Conservation (phyloP, 768 basidiomycete genomes). For the Astraeus odoratus region DNA sequence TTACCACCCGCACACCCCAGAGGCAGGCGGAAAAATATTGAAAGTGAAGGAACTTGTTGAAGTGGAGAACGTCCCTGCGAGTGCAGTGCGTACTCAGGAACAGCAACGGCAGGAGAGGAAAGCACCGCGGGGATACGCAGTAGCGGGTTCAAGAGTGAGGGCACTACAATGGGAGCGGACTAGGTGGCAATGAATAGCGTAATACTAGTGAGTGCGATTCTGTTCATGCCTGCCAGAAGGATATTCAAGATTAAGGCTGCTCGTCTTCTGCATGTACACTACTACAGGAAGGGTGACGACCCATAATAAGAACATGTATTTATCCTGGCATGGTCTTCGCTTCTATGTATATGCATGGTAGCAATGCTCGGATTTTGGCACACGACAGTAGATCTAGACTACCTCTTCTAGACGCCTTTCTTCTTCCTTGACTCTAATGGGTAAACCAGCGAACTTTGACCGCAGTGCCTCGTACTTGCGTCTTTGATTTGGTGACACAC, state of each 20-base stretch:
- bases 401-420: slow-evolving; percentile 15
- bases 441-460: slow-evolving; percentile 78
- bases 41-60: slow-evolving; percentile 84
- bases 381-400: slow-evolving; percentile 4
- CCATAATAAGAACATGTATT: no score
- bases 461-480: slow-evolving; percentile 75
- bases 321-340: no score
- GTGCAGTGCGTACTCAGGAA: slow-evolving; percentile 59
- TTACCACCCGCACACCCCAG: slow-evolving; percentile 66
- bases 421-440: slow-evolving; percentile 41
- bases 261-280: neutral
- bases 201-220: neutral
- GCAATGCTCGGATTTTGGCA: neutral
- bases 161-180: neutral
- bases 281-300: no score
- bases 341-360: neutral
- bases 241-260: neutral
- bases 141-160: slow-evolving; percentile 33
- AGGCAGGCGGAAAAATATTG: slow-evolving; percentile 81
- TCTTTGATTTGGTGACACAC: slow-evolving; percentile 76
- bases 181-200: neutral
- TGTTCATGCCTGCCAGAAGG: neutral
- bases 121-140: slow-evolving; percentile 61
- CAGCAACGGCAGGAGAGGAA: slow-evolving; percentile 63
- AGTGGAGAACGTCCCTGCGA: slow-evolving; percentile 75